phyloP scores from a whole-genome alignment of 148 eudicot species.

The Gaultheria prostrata region DNA sequence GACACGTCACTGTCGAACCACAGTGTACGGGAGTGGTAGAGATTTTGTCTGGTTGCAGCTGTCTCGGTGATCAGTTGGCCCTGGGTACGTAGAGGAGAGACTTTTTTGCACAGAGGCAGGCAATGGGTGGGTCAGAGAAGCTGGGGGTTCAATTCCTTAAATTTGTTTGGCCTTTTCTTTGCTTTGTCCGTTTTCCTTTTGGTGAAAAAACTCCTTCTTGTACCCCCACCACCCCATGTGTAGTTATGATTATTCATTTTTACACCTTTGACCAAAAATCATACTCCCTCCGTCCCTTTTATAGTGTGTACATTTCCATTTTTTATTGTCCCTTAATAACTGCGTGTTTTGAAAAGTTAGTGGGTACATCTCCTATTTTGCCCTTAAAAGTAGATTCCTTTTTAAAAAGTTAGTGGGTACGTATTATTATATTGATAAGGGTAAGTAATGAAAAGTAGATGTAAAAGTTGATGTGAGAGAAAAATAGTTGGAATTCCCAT shows the following conservation, averaged over 20 bases:
- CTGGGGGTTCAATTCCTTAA: neutral
- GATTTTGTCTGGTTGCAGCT: neutral
- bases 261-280: neutral
- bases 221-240: too few relatives aligned
- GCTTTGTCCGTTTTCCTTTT: neutral
- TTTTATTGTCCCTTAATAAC: too few relatives aligned
- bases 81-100: neutral
- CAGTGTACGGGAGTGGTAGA: neutral
- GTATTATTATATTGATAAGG: too few relatives aligned
- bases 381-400: too few relatives aligned
- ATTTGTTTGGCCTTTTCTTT: neutral
- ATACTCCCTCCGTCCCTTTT: too few relatives aligned
- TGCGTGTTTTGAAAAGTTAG: too few relatives aligned
- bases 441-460: too few relatives aligned
- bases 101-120: neutral
- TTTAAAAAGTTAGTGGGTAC: too few relatives aligned
- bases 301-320: too few relatives aligned
- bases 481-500: too few relatives aligned
- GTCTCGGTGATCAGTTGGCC: neutral
- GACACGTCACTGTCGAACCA: conserved; percentile 7
- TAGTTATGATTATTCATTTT: neutral
- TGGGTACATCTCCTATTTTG: too few relatives aligned
- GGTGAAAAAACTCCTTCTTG: neutral
- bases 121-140: neutral
- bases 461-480: too few relatives aligned